Evolutionary conservation across 345 rosid species (phyloP).

Genomic region (Populus pruinosa): DNA sequence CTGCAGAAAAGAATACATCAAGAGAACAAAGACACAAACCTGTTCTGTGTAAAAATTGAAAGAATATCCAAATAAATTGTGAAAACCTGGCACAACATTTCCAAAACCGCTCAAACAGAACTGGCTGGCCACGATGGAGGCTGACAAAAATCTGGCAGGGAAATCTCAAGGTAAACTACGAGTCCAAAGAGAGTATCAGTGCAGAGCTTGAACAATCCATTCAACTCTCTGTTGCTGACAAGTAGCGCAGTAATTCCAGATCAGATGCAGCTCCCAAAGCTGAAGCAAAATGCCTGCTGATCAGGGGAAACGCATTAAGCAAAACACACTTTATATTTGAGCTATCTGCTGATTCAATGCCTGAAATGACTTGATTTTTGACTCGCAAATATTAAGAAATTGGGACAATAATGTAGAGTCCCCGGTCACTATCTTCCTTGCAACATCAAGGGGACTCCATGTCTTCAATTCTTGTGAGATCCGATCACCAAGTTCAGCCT

Average conservation of each 20-base stretch:
- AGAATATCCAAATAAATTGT: background rate
- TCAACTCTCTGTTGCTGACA: background rate
- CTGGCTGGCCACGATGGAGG: background rate
- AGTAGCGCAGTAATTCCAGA: background rate
- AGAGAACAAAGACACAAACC: background rate
- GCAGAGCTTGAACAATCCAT: background rate
- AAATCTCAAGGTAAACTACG: conserved; percentile 1
- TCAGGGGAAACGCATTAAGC: background rate
- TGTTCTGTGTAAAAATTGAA: background rate
- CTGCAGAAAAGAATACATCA: background rate
- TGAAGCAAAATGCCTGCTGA: background rate
- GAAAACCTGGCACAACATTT: background rate
- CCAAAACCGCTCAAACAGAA: background rate
- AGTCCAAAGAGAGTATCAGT: background rate
- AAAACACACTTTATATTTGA: conserved; percentile 40
- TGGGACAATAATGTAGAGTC: conserved; percentile 39
- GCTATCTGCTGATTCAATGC: conserved; percentile 55
- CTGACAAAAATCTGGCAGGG: background rate
- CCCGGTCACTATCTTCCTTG: conserved; percentile 49
- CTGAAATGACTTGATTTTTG: conserved; percentile 53
- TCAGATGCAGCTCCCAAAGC: background rate
- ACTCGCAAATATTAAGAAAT: conserved; percentile 60
- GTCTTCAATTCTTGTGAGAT: conserved; percentile 53
- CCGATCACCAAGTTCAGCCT: conserved; percentile 51
- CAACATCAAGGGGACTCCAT: conserved; percentile 59